These are phyloP conservation scores for Phytopythium aichiense DNA, from an alignment of 352 stramenopile genomes.

Conservation along the genomic window DNA sequence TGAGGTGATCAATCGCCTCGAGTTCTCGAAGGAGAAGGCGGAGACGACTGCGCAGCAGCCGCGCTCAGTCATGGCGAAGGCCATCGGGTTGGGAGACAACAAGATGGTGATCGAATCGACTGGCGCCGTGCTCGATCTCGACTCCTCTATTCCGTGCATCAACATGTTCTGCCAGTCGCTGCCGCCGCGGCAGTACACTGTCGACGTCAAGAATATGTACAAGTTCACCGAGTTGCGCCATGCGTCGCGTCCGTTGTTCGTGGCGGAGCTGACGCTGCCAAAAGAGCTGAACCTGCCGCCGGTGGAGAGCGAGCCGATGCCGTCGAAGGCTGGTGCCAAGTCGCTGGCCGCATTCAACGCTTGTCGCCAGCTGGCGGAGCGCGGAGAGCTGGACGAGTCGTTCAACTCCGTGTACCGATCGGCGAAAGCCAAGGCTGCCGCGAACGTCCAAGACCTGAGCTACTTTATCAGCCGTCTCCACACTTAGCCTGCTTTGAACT, in stretches of 20 bases:
- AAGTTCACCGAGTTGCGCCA: conserved; percentile 25
- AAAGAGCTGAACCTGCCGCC: conserved; percentile 38
- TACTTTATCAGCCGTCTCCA: conserved; percentile 49
- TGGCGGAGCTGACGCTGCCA: conserved; percentile 45
- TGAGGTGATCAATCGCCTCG: conserved; percentile 51
- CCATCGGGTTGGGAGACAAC: conserved; percentile 29
- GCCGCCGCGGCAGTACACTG: conserved; percentile 41
- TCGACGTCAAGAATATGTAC: conserved; percentile 58
- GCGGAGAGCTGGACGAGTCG: conserved; percentile 50
- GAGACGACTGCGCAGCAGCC: conserved; percentile 56
- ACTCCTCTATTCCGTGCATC: conserved; percentile 66
- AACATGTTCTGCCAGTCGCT: conserved; percentile 81
- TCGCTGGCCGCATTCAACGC: conserved; percentile 53
- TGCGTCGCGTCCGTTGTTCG: conserved; percentile 44
- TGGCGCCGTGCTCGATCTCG: conserved; percentile 64
- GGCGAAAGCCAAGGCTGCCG: conserved; percentile 34
- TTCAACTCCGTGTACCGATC: conserved; percentile 77
- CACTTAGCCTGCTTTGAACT: conserved; percentile 15
- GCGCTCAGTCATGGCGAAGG: conserved; percentile 37
- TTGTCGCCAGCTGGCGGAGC: conserved; percentile 48
- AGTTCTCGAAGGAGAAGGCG: conserved; percentile 64
- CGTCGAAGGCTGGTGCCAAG: conserved; percentile 57
- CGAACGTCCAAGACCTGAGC: conserved; percentile 40
- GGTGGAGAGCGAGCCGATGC: conserved; percentile 44
- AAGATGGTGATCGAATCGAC: conserved; percentile 44